Percentiles rank a stretch among this genome's conserved stretches.
These are phyloP conservation scores for Sungouiozyma intestinalis DNA, from an alignment of 805 yeast genomes.

Conservation along the genomic window DNA sequence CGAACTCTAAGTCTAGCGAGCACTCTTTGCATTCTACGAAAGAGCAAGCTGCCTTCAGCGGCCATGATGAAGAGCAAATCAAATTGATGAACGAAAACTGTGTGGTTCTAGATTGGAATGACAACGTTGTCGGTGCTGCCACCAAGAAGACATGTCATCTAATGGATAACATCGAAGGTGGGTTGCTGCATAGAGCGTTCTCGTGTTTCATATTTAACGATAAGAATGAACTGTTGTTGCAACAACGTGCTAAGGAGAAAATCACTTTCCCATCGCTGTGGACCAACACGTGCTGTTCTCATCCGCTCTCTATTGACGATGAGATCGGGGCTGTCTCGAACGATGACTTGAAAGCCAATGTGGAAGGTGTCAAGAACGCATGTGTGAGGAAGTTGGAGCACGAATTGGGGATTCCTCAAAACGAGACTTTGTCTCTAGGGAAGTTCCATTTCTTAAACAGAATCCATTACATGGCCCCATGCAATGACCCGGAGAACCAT, in stretches of 20 bases:
- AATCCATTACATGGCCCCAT: slow-evolving; percentile 88
- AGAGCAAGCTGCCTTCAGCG: slow-evolving; percentile 46
- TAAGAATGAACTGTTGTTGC: slow-evolving; percentile 66
- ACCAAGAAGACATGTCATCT: slow-evolving; percentile 85
- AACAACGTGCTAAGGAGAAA: slow-evolving; percentile 93
- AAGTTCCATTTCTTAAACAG: slow-evolving; percentile 78
- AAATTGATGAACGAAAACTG: slow-evolving; percentile 93
- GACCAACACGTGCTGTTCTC: slow-evolving; percentile 99
- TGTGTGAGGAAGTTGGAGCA: slow-evolving; percentile 89
- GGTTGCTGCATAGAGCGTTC: slow-evolving; percentile 89
- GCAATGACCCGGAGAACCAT: slow-evolving; percentile 38
- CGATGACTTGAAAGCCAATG: slow-evolving; percentile 40
- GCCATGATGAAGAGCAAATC: slow-evolving; percentile 92
- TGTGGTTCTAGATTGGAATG: slow-evolving; percentile 83
- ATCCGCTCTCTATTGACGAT: slow-evolving; percentile 74
- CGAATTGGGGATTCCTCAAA: slow-evolving; percentile 72
- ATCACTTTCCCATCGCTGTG: slow-evolving; percentile 95
- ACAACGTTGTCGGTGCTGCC: slow-evolving; percentile 83
- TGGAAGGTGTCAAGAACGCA: slow-evolving; percentile 74
- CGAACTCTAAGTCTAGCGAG: slow-evolving; percentile 42
- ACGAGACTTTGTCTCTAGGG: slow-evolving; percentile 47
- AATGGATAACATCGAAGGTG: slow-evolving; percentile 76
- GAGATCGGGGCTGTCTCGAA: slow-evolving; percentile 50
- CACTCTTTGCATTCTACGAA: slow-evolving; percentile 24
- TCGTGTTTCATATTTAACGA: slow-evolving; percentile 87